Conservation (phyloP, 306 rosid species). For the Cicer judaicum region DNA sequence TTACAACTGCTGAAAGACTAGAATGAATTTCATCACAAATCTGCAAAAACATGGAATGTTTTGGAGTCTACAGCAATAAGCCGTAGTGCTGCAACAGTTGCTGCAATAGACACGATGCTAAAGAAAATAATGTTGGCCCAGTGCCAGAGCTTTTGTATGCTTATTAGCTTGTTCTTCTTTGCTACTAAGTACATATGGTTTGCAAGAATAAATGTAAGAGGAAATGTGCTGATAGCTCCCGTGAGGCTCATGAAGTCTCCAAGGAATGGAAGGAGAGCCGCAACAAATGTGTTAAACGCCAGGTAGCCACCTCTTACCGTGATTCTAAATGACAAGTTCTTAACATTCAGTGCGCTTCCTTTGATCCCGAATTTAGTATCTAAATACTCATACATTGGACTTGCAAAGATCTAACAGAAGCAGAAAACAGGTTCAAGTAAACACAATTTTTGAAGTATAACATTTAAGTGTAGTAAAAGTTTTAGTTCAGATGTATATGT, state of each 20-base stretch:
- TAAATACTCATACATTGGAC: slow-evolving; percentile 90
- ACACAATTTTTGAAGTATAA: slow-evolving; percentile 9
- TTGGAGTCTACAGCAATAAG: slow-evolving; percentile 85
- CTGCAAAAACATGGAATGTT: slow-evolving; percentile 78
- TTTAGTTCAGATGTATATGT: slow-evolving; percentile 43
- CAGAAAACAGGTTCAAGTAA: slow-evolving; percentile 1
- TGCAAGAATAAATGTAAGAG: slow-evolving; percentile 92
- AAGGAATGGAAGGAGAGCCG: slow-evolving; percentile 89
- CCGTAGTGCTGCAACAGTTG: slow-evolving; percentile 75
- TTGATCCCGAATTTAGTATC: slow-evolving; percentile 76
- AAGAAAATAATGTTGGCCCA: slow-evolving; percentile 83
- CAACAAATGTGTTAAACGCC: slow-evolving; percentile 63
- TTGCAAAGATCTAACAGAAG: slow-evolving; percentile 78
- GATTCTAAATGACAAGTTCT: slow-evolving; percentile 67
- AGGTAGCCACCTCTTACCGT: slow-evolving; percentile 84
- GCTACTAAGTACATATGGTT: slow-evolving; percentile 90
- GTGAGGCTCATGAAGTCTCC: slow-evolving; percentile 99
- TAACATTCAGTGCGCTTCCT: slow-evolving; percentile 66
- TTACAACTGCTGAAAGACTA: slow-evolving; percentile 28
- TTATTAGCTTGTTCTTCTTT: slow-evolving; percentile 59
- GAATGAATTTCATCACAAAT: slow-evolving; percentile 54
- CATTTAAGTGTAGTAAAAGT: slow-evolving; percentile 7
- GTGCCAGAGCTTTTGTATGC: slow-evolving; percentile 71
- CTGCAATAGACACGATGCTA: slow-evolving; percentile 61
- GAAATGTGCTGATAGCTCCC: slow-evolving; percentile 92